Base-by-base conservation (phyloP, 495 filamentous ascomycete genomes). In the Podospora pseudocomata region DNA sequence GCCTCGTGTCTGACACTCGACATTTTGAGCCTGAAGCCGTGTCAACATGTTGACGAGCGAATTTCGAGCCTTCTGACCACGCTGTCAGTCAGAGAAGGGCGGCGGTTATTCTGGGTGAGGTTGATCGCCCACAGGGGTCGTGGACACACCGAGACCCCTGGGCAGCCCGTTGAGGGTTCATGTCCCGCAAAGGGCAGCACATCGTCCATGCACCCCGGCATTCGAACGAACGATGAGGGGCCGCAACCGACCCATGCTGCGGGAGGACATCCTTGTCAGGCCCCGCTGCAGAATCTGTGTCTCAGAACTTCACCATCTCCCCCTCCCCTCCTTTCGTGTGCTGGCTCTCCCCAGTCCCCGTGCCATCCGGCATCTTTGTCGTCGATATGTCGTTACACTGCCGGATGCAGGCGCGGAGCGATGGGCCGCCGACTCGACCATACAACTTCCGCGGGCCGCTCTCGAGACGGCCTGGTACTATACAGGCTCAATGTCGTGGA, bases 81-180 rank as follows among this genome's bases (percentile, higher is more conserved):
- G 44, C 39, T 20, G n/a, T 67, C 49, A 62, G 67, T 71, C 63
- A 69, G 74, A 69, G 58, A 70, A 78, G 78, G 70, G 71, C 70
- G 69, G 77, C 76, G 78, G 79, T 69, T 79, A 81, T 81, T 82
- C 70, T 67, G 74, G 72, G 72, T 70, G 75, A 77, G 79, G 80
- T 79, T 81, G 82, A 84, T 84, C 83, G 76, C 60, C 82, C 61
- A 53, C 81, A 78, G 71, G 82, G 82, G 39, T 32, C 18, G 9
- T 23, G 19, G 19, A 34, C 30, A 62, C 19, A 79, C 80, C 44
- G 26, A 49, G 54, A 64, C 61, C 65, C 75, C 63, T 23, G 6
- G 18, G 55, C n/a, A 23, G n/a, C 9, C 23, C n/a, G 55, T 58
- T 19, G 55, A 58, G 23, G n/a, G 23, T 58, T 19, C 18, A 58